Evolutionary conservation across 1,284 basidiomycete species (phyloP).

Genomic region (Microbotryum intermedium): DNA sequence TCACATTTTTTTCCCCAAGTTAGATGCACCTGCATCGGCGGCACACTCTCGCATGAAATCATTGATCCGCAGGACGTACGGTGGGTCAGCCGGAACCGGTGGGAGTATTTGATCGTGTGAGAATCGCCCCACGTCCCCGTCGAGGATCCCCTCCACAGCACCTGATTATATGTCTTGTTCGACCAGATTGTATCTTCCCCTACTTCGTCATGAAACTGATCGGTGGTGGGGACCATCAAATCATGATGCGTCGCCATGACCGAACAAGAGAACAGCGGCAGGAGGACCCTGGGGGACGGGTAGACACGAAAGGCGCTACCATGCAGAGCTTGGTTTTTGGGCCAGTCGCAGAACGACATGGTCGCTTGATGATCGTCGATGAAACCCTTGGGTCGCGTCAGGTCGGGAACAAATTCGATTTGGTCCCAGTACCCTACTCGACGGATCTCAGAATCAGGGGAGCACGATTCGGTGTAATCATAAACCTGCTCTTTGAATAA

Average conservation of each 20-base stretch:
- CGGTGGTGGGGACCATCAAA: conserved; percentile 32
- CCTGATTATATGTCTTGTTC: conserved; percentile 38
- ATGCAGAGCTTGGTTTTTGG: conserved; percentile 12
- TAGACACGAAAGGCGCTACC: not conserved
- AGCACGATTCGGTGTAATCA: not conserved
- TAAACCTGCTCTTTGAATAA: too few species aligned
- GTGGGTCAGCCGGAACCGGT: conserved; percentile 14
- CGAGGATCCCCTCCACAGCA: conserved; percentile 40
- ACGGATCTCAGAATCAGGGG: not conserved
- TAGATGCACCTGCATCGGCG: not conserved
- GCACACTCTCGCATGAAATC: not conserved
- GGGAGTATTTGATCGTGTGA: conserved; percentile 17
- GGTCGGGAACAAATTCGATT: not conserved
- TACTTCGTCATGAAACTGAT: conserved; percentile 29
- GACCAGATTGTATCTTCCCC: conserved; percentile 39
- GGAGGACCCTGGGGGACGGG: conserved; percentile 18
- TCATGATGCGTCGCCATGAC: conserved; percentile 31
- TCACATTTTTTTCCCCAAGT: too few species aligned
- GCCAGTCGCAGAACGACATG: conserved; percentile 14
- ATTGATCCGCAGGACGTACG: not conserved
- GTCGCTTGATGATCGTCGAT: conserved; percentile 7
- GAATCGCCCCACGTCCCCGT: conserved; percentile 36
- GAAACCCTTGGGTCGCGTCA: not conserved
- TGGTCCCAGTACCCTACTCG: not conserved
- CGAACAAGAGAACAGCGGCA: conserved; percentile 33